These are phyloP conservation scores for Calycina herbarum DNA, from an alignment of 2,329 filamentous ascomycete species.

Conservation along the genomic window DNA sequence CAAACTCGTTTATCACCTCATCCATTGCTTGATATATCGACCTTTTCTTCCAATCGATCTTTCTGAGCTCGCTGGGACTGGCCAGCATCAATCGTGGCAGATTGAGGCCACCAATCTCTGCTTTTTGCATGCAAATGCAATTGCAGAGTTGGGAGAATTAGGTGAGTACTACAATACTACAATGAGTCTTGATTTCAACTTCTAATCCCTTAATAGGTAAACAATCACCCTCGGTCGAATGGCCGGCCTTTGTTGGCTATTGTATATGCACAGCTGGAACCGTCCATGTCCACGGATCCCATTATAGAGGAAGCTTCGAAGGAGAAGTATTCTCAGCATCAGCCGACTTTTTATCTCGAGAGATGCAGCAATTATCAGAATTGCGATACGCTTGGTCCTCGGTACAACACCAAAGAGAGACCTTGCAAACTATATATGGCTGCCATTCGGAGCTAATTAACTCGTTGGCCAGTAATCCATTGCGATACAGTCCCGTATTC, in stretches of 20 bases:
- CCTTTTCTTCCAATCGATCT: constrained; percentile 85
- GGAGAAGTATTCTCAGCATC: constrained; percentile 56
- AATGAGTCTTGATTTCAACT: neutral
- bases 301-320: constrained; percentile 58
- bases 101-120: constrained; percentile 88
- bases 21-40: constrained; percentile 83
- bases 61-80: constrained; percentile 73
- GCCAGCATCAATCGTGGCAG: constrained; percentile 89
- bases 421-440: constrained; percentile 72
- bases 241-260: constrained; percentile 84
- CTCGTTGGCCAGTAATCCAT: constrained; percentile 64
- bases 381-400: constrained; percentile 74
- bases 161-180: constrained; percentile 42
- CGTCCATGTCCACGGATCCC: constrained; percentile 82
- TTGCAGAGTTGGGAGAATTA: constrained; percentile 78
- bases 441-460: constrained; percentile 82
- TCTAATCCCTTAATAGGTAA: constrained; percentile 41
- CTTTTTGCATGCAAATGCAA: constrained; percentile 83
- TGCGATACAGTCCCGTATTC: constrained; percentile 76
- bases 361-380: constrained; percentile 78
- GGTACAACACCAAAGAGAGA: constrained; percentile 77
- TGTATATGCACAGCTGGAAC: constrained; percentile 85
- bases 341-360: constrained; percentile 70
- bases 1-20: constrained; percentile 83
- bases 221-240: constrained; percentile 73